Base-by-base conservation (phyloP, 768 basidiomycete genomes). In the Boletellus ananiceps region DNA sequence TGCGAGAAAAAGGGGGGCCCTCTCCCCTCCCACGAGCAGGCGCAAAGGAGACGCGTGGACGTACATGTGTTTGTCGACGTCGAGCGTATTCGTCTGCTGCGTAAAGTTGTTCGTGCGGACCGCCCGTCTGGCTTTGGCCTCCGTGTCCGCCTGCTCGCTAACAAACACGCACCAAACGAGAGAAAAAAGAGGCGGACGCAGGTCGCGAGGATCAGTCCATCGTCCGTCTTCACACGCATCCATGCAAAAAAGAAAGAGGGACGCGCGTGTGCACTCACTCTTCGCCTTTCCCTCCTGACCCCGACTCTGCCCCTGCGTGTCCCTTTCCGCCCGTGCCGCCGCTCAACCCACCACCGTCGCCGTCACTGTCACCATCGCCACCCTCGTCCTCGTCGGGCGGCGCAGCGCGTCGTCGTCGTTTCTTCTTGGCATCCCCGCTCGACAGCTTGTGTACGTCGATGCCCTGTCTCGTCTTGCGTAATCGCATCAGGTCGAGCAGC, bases 51-150 rank as follows among this genome's bases (percentile, higher is more conserved):
- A 25, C 23, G 23, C 19, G 29, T 9, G 29, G 8, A 72, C 89
- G 44, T 49, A 93, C 95, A 98, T 98, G 62, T 98, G 96, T 63
- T 97, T 98, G 72, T 99, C 95, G 21, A 96, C 93, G 63, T 97
- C 95, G 18, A 97, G 77, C 1, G 84, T 82, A 64, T 96, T 95
- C 4, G 95, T 99, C 70, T 97, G 95, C 55, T 94, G 91, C 0
- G 96, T 99, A 64, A 99, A 98, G 70, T 96, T 96, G 69, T 90
- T 95, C 18, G 82, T 73, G 35, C 92, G 75, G 2, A 94, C 85
- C 5, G 84, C 80, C 44, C 83, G 75, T 50, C 89, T 75, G 9
- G 88, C 83, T 49, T 80, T 84, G 2, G 85, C 81, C 46, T 83
- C 82, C 27, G 82, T 79, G 39, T 84, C 83, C 36, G 80, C 80